phyloP scores from a whole-genome alignment of 2,329 filamentous ascomycete species.

The Cyclaneusma minus region DNA sequence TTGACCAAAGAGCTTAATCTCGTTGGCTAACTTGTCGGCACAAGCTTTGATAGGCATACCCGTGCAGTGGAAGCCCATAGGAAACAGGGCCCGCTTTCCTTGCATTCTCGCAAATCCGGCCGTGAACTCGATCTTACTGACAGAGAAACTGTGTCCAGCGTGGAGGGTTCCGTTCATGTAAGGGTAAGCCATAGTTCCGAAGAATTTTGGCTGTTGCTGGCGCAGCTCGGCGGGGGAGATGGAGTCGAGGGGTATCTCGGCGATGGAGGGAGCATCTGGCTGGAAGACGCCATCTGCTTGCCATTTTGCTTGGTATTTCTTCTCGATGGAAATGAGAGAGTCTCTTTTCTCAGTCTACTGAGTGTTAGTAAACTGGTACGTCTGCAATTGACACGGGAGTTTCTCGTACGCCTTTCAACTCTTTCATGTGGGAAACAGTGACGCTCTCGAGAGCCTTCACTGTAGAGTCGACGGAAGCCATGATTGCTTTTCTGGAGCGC shows the following conservation, averaged over 20 bases:
- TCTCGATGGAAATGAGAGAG: conserved; percentile 66
- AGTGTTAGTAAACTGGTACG: too few relatives aligned
- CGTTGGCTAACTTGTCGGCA: conserved; percentile 83
- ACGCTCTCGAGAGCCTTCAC: conserved; percentile 33
- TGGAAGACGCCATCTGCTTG: conserved; percentile 66
- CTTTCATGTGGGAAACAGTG: conserved; percentile 41
- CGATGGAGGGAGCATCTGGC: conserved; percentile 63
- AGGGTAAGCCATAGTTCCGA: conserved; percentile 61
- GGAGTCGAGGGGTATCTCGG: conserved; percentile 62
- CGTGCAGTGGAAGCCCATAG: conserved; percentile 89
- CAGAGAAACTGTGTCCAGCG: conserved; percentile 83
- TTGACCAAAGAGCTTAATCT: conserved; percentile 77
- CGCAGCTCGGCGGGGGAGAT: conserved; percentile 62
- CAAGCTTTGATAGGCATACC: conserved; percentile 98
- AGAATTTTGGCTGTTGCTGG: conserved; percentile 78
- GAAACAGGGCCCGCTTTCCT: conserved; percentile 75
- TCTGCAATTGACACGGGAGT: conserved; percentile 5
- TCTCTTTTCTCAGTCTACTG: conserved; percentile 76
- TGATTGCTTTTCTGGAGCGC: conserved; percentile 17
- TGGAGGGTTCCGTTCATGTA: conserved; percentile 86
- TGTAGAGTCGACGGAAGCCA: conserved; percentile 24
- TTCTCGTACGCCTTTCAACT: conserved; percentile 37
- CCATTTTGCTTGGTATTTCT: conserved; percentile 85
- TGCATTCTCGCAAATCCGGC: conserved; percentile 79
- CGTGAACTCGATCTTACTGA: conserved; percentile 85